Conservation (phyloP, 768 basidiomycete species). For the Lactarius pseudohatsudake region DNA sequence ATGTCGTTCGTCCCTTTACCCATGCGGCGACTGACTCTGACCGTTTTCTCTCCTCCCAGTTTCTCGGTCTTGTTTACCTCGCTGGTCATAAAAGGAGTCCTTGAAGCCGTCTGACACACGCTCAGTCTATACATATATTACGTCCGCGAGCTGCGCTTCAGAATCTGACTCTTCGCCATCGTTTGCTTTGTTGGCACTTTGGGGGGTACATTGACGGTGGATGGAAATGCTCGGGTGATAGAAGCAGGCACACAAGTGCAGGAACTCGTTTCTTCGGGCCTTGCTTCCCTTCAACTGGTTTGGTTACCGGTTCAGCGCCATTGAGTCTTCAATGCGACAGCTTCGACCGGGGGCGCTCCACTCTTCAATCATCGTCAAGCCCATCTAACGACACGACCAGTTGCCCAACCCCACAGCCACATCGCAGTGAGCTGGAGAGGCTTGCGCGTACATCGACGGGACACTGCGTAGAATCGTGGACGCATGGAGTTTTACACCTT, state of each 20-base stretch:
- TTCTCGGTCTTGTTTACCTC: background rate
- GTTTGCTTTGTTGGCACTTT: background rate
- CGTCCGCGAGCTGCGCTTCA: background rate
- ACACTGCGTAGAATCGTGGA: too few relatives aligned
- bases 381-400: background rate
- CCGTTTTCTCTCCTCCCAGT: background rate
- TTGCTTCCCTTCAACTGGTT: too few relatives aligned
- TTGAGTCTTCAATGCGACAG: too few relatives aligned
- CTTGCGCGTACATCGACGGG: too few relatives aligned
- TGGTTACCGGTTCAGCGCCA: too few relatives aligned
- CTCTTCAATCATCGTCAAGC: background rate
- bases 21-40: background rate
- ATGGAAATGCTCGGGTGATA: background rate
- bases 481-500: background rate
- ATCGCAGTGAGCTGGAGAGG: background rate
- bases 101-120: background rate
- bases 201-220: background rate
- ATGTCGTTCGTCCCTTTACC: background rate
- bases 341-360: background rate
- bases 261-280: too few relatives aligned
- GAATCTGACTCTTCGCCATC: background rate
- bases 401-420: background rate
- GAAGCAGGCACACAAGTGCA: too few relatives aligned
- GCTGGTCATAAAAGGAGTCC: background rate
- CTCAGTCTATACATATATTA: background rate